Conservation (phyloP, 2,329 filamentous ascomycete genomes). For the Aureobasidium lini region DNA sequence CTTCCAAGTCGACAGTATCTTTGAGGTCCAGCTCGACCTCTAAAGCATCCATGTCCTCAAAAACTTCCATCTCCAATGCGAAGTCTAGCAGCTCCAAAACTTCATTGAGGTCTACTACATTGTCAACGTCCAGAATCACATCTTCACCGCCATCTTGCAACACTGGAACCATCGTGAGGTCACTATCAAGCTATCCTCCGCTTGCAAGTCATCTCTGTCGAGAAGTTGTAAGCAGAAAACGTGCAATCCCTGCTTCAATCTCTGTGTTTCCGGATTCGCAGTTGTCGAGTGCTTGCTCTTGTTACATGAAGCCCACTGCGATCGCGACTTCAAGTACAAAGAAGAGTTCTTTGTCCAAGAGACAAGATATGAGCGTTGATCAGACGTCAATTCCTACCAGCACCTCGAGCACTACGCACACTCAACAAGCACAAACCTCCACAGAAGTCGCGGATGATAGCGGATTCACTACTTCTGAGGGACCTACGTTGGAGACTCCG, state of each 20-base stretch:
- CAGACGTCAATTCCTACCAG: no score
- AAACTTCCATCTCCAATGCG: no score
- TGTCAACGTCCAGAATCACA: background rate
- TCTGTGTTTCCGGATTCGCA: background rate
- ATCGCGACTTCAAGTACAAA: background rate
- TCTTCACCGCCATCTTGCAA: conserved; percentile 7
- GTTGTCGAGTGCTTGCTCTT: background rate
- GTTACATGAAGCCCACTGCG: background rate
- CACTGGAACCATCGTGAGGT: background rate
- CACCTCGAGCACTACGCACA: no score
- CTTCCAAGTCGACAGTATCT: no score
- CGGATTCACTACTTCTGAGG: no score
- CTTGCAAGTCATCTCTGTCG: background rate
- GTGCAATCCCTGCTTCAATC: background rate
- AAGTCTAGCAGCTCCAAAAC: no score
- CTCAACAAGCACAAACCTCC: no score
- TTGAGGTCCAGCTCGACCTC: no score
- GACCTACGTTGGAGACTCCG: no score
- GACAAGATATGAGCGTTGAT: background rate
- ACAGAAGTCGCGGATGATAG: no score
- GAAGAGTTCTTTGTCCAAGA: background rate
- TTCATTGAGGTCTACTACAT: no score
- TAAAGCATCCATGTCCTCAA: no score
- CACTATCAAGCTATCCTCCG: background rate
- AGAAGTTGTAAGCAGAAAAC: background rate